Base-by-base conservation (phyloP, 1,284 basidiomycete species). In the Ceratobasidium sp. region DNA sequence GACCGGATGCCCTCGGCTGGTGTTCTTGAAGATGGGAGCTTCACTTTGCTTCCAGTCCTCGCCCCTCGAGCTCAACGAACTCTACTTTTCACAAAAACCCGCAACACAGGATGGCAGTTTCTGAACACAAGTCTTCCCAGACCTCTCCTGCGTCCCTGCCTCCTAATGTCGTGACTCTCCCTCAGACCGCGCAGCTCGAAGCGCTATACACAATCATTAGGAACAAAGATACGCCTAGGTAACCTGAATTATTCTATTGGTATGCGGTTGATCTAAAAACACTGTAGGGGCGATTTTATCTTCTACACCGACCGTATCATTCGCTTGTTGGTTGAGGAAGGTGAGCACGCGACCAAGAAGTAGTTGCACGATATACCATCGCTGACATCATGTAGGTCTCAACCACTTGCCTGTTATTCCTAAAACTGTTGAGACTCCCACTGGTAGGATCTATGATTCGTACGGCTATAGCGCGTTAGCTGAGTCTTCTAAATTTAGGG, bases 171-270 rank as follows among this genome's bases (percentile, higher is more conserved):
- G 91, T 91, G 81, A 94, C 93, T 1, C 87, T 97, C 1, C 90
- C 91, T 0, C 93, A 92, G 79, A 98, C 96, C 0, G 90, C 93
- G 1, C 96, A 98, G 84, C 90, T 99, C 41, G 96, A 99, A 83
- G 96, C 96, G 0, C 86, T 99, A 22, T 93, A 98, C 83, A 99
- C 98, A 17, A 97, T 98, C 84, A 97, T 99, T 81, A 85, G 96
- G 63, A 90, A 96, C 82, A 94, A 92, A 84, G 88, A 90, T 73
- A 96, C 95, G 1, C 89, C 82, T 45, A 77, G 84, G 84, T 84
- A 67, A 75, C 81, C 73, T 19, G 5, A 14, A 11, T 31, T 7
- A 33, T 51, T 4, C 1, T 19, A 74, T 62, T 66, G 19, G 51
- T 47, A 29, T 33, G 14, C 14, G 31, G 60, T 33, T 11, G 29